Base-by-base conservation (phyloP, 169 alveolate genomes). In the Plasmodium inui region DNA sequence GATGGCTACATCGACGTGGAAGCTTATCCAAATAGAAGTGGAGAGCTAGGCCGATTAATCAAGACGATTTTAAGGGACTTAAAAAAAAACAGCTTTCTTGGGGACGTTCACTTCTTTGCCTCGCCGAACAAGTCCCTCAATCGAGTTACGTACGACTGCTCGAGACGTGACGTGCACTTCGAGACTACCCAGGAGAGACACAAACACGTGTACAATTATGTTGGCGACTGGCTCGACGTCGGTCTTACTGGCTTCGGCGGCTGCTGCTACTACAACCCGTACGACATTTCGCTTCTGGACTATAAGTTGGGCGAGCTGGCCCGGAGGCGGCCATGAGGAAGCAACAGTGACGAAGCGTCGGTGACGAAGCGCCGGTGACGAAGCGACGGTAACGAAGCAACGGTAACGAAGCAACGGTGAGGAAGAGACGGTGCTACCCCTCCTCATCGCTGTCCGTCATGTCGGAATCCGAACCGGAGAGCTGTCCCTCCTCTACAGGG, bases 371-470 rank as follows among this genome's bases (percentile, higher is more conserved):
- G 39, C 5, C 39, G 1, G 39, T 3, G 1, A 32, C 1, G 39
- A 3, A 32, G 39, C 39, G 39, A 4, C 3, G 39, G 3, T 2
- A 4, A 0, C 0, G 39, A 34, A 34, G 39, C 1, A 34, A 4
- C 39, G 44, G 44, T 37, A 8, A 37, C 9, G 44, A 6, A 6
- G 44, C 44, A 8, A 5, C 44, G 44, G 44, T 6, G 44, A 37
- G 10, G 61, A 17, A 3, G 61, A 2, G 22, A 1, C 26, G 61
- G 3, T 10, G 19, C 61, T 50, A 50, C 22, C 26, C 61, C 61
- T 67, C 93, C 44, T 86, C 93, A 14, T 86, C 93, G 55, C 93
- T 86, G 61, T 86, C 93, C 1, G 93, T 86, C 32, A 41, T 50
- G 28, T 86, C 93, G 9, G 93, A 86, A 3, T 86, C 93, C 19